phyloP scores from a whole-genome alignment of 169 alveolate species.

The Perkinsus olseni region DNA sequence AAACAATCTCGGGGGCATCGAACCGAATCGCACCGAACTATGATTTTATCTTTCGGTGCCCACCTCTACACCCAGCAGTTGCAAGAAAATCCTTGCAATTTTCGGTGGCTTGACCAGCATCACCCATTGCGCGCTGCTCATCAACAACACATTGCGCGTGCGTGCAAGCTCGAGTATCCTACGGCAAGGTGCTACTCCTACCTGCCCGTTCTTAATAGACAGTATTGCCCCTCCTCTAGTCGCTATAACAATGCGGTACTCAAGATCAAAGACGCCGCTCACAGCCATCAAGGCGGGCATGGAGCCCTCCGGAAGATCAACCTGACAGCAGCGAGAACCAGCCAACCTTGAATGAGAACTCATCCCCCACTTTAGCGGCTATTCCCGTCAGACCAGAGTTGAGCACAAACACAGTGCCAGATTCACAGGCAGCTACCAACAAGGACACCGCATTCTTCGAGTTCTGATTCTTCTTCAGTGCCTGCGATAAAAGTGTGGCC shows the following conservation, averaged over 20 bases:
- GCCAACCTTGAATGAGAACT: not conserved
- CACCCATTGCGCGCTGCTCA: too few relatives aligned
- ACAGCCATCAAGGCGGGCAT: slow-evolving; percentile 19
- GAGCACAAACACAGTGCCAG: slow-evolving; percentile 4
- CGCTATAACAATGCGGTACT: slow-evolving; percentile 42
- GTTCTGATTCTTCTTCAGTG: not conserved
- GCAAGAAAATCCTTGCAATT: too few relatives aligned
- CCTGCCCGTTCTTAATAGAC: slow-evolving; percentile 40
- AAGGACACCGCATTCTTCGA: slow-evolving; percentile 14
- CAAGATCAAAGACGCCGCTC: slow-evolving; percentile 23
- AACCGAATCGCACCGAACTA: too few relatives aligned
- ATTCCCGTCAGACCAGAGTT: slow-evolving; percentile 14
- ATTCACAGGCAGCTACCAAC: slow-evolving; percentile 31
- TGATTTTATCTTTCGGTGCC: too few relatives aligned
- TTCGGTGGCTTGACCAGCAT: too few relatives aligned
- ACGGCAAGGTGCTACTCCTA: too few relatives aligned
- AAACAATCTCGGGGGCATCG: too few relatives aligned
- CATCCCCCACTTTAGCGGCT: not conserved
- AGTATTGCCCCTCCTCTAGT: slow-evolving; percentile 45
- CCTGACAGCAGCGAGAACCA: not conserved
- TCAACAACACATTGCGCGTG: too few relatives aligned
- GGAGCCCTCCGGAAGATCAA: slow-evolving; percentile 6
- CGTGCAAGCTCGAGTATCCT: too few relatives aligned
- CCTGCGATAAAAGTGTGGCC: not conserved
- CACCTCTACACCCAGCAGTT: too few relatives aligned